Percentiles rank a stretch among this genome's conserved stretches.
These are phyloP conservation scores for Dipodascus geniculatus DNA, from an alignment of 805 yeast species.

Conservation along the genomic window DNA sequence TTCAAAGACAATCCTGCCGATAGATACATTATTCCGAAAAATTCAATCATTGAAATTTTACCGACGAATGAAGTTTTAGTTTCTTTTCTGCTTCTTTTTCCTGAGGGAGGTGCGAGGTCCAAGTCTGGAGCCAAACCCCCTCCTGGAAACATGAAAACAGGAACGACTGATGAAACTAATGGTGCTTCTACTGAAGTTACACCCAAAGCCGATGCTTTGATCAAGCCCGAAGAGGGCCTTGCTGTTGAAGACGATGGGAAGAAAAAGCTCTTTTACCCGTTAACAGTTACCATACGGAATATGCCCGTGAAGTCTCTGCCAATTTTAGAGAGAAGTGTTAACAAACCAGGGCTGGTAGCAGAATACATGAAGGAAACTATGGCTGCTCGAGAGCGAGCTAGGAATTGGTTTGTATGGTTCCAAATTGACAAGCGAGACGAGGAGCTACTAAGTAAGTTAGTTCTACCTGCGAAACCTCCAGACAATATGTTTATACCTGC, in stretches of 20 bases:
- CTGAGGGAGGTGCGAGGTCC: not conserved
- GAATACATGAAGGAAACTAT: constrained; percentile 50
- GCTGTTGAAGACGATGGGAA: constrained; percentile 2
- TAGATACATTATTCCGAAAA: constrained; percentile 64
- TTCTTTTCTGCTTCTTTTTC: constrained; percentile 27
- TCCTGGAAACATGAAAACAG: constrained; percentile 18
- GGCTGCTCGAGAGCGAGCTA: constrained; percentile 44
- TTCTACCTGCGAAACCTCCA: constrained; percentile 3
- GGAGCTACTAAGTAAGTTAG: constrained; percentile 18
- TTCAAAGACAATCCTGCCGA: constrained; percentile 68
- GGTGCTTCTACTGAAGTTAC: not conserved
- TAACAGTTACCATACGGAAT: constrained; percentile 53
- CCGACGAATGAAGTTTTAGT: constrained; percentile 25
- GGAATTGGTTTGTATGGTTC: constrained; percentile 67
- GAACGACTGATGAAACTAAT: constrained; percentile 9
- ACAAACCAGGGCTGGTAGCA: constrained; percentile 43
- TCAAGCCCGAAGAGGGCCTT: not conserved
- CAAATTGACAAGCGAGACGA: constrained; percentile 36
- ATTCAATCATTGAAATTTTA: constrained; percentile 53
- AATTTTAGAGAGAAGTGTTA: constrained; percentile 54
- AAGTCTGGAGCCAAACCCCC: constrained; percentile 9
- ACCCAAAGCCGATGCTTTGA: not conserved
- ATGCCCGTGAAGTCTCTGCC: constrained; percentile 57
- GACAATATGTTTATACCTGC: constrained; percentile 9
- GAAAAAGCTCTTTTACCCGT: constrained; percentile 34